Conservation (phyloP, 1,284 basidiomycete genomes). For the Kalmanozyma brasiliensis region DNA sequence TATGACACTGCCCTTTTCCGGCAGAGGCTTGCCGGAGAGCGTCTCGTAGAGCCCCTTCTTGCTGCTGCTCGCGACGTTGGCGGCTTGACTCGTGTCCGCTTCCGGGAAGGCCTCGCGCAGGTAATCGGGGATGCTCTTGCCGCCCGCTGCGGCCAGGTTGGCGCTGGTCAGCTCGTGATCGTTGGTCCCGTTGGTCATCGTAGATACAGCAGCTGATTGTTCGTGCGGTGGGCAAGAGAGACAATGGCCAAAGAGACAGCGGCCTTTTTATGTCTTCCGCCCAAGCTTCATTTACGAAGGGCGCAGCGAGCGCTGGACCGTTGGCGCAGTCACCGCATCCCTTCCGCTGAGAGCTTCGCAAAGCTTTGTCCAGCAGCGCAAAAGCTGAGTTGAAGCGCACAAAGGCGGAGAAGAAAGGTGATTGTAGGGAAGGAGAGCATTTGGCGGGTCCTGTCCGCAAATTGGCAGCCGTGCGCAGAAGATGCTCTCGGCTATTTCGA, state of each 20-base stretch:
- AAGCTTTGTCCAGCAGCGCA: neutral
- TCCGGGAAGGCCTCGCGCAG: slow-evolving; percentile 3
- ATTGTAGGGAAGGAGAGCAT: no score
- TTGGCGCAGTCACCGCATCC: neutral
- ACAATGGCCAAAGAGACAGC: no score
- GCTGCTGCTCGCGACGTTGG: no score
- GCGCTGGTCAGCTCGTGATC: neutral
- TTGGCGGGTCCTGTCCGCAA: slow-evolving; percentile 1
- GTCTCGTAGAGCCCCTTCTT: no score
- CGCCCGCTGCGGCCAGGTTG: slow-evolving; percentile 4
- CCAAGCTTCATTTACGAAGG: neutral
- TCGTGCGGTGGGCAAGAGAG: no score
- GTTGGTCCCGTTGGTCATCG: neutral
- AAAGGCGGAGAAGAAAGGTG: no score
- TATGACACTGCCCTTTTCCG: no score
- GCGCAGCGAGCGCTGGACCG: neutral
- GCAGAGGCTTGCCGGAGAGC: no score
- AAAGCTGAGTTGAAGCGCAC: neutral
- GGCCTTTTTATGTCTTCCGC: no score
- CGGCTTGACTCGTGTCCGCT: neutral
- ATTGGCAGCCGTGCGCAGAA: slow-evolving; percentile 5
- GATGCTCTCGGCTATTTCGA: neutral
- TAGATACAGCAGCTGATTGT: no score
- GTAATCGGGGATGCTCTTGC: slow-evolving; percentile 2
- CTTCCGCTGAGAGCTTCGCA: no score